Conservation (phyloP, 805 yeast species). For the Kodamaea lidongshanica region DNA sequence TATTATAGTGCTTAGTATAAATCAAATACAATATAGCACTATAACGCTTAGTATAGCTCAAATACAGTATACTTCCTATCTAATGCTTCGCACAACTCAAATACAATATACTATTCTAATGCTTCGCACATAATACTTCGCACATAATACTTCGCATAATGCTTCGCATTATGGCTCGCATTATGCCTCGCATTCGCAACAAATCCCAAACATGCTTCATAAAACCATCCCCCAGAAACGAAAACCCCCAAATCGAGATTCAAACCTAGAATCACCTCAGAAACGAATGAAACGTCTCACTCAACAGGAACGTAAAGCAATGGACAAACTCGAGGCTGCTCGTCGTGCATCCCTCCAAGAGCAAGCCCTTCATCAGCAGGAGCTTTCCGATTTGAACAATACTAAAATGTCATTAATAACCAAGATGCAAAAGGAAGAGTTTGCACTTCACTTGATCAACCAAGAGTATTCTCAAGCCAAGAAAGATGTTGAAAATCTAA, state of each 20-base stretch:
- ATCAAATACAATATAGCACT: no score
- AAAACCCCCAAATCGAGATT: not conserved
- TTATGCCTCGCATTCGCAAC: no score
- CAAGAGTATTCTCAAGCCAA: constrained; percentile 8
- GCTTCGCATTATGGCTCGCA: no score
- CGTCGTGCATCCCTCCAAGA: not conserved
- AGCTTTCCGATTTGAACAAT: constrained; percentile 8
- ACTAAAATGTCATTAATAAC: constrained; percentile 10
- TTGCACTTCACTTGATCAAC: constrained; percentile 9
- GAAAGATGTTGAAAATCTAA: constrained; percentile 6
- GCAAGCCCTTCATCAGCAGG: constrained; percentile 5
- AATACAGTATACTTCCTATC: no score
- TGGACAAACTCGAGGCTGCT: no score
- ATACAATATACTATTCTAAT: no score
- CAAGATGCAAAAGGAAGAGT: constrained; percentile 14
- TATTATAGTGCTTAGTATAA: no score
- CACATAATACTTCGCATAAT: no score
- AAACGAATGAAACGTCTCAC: constrained; percentile 6
- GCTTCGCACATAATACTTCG: no score
- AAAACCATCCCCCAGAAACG: constrained; percentile 7
- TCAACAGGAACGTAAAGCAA: constrained; percentile 2
- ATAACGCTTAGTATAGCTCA: no score
- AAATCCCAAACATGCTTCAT: constrained; percentile 1
- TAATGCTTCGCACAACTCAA: no score
- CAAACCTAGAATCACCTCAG: constrained; percentile 6